These are phyloP conservation scores for Phyllosticta paracitricarpa DNA, from an alignment of 2,329 filamentous ascomycete genomes.

Conservation along the genomic window DNA sequence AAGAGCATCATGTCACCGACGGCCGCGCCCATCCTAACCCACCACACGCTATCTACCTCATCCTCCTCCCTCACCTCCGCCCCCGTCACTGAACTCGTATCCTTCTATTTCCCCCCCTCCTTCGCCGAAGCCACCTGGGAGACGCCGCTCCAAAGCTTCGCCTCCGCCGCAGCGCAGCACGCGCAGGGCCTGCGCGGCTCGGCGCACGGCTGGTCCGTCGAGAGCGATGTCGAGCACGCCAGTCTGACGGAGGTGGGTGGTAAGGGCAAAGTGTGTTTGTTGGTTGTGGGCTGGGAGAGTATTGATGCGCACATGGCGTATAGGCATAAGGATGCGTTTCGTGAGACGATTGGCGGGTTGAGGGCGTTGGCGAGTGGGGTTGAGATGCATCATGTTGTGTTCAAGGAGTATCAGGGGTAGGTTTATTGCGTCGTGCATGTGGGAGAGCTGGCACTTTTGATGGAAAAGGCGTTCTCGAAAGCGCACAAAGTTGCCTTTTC, in stretches of 20 bases:
- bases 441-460: too few relatives aligned
- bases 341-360: slow-evolving; percentile 30
- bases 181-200: slow-evolving; percentile 19
- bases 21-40: slow-evolving; percentile 20
- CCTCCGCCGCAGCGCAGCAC: slow-evolving; percentile 22
- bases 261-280: slow-evolving; percentile 33
- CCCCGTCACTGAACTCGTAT: slow-evolving; percentile 35
- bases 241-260: slow-evolving; percentile 10
- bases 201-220: slow-evolving; percentile 28
- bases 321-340: slow-evolving; percentile 37
- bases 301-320: slow-evolving; percentile 40
- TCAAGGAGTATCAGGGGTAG: slow-evolving; percentile 8
- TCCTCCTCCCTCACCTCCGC: slow-evolving; percentile 25
- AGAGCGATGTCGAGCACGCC: slow-evolving; percentile 13
- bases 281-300: slow-evolving; percentile 43
- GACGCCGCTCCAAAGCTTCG: slow-evolving; percentile 29
- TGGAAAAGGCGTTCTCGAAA: too few relatives aligned
- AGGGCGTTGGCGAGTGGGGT: slow-evolving; percentile 32
- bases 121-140: slow-evolving; percentile 22
- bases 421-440: too few relatives aligned
- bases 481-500: too few relatives aligned
- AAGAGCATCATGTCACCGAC: slow-evolving; percentile 21
- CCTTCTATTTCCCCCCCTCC: slow-evolving; percentile 32
- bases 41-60: slow-evolving; percentile 22
- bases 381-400: slow-evolving; percentile 30